These are phyloP conservation scores for Podospora bellae-mahoneyi DNA, from an alignment of 495 filamentous ascomycete species.

Conservation along the genomic window DNA sequence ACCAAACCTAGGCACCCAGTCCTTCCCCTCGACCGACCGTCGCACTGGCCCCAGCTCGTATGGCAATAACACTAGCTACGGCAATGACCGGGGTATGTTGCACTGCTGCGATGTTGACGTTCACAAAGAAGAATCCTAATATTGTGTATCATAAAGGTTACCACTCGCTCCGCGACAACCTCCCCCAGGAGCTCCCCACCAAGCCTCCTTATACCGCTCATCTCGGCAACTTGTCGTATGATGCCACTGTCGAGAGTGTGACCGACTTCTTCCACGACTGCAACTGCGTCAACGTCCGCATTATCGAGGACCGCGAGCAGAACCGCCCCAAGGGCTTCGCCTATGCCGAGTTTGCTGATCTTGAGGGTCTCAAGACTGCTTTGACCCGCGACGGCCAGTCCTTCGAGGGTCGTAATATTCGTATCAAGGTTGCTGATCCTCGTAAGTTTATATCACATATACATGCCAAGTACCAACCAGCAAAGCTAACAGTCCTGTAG, in stretches of 20 bases:
- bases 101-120: background rate
- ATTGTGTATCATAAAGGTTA: constrained; percentile 45
- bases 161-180: constrained; percentile 65
- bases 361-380: constrained; percentile 89
- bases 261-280: constrained; percentile 82
- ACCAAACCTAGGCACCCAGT: constrained; percentile 39
- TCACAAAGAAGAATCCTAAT: background rate
- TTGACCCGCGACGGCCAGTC: constrained; percentile 72
- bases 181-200: constrained; percentile 70
- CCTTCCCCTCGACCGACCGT: constrained; percentile 43
- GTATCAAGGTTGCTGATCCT: constrained; percentile 61
- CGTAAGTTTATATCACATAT: constrained; percentile 32
- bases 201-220: constrained; percentile 94
- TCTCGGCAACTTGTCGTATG: constrained; percentile 93
- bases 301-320: constrained; percentile 92
- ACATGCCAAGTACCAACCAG: background rate
- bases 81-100: constrained; percentile 37
- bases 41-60: constrained; percentile 30
- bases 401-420: constrained; percentile 82
- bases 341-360: constrained; percentile 87
- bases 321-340: constrained; percentile 94
- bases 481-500: constrained; percentile 44
- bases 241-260: constrained; percentile 76
- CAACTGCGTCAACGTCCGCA: constrained; percentile 80
- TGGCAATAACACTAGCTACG: constrained; percentile 30